These are phyloP conservation scores for Tulasnella sp. DNA, from an alignment of 768 basidiomycete genomes.

Conservation along the genomic window DNA sequence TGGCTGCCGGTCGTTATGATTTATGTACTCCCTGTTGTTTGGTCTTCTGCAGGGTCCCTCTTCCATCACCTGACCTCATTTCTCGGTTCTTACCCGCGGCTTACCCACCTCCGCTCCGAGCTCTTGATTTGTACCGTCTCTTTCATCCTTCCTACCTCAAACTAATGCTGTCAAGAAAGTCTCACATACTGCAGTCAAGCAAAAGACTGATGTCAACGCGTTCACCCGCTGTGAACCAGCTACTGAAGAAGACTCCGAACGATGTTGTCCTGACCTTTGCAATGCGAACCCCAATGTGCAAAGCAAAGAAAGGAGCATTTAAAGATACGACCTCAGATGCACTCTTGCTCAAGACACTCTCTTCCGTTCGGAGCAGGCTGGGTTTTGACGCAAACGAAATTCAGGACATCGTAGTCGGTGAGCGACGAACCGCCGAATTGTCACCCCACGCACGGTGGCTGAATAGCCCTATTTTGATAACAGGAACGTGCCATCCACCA, in stretches of 20 bases:
- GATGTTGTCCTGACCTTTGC: conserved; percentile 92
- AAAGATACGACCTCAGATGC: conserved; percentile 89
- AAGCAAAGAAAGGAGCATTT: conserved; percentile 87
- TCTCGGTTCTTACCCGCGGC: conserved; percentile 25
- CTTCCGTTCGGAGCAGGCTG: conserved; percentile 58
- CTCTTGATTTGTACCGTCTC: background rate
- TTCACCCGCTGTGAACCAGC: background rate
- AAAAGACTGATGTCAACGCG: conserved; percentile 9
- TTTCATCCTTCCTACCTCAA: background rate
- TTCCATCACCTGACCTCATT: conserved; percentile 9
- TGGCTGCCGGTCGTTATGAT: background rate
- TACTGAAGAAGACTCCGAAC: conserved; percentile 72
- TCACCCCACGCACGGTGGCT: background rate
- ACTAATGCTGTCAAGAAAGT: background rate
- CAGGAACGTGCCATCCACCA: conserved; percentile 78
- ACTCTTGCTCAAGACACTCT: conserved; percentile 78
- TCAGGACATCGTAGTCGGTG: conserved; percentile 84
- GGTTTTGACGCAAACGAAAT: conserved; percentile 70
- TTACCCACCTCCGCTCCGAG: conserved; percentile 2
- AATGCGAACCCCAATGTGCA: conserved; percentile 86
- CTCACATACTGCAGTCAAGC: background rate
- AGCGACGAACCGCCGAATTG: conserved; percentile 38
- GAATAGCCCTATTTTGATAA: conserved; percentile 8
- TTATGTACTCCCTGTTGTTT: background rate
- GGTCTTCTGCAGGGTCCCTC: background rate